Evolutionary conservation across 2,329 filamentous ascomycete species (phyloP), one percentile per base, ranked within the genome.

Genomic region (Didymella exigua): DNA sequence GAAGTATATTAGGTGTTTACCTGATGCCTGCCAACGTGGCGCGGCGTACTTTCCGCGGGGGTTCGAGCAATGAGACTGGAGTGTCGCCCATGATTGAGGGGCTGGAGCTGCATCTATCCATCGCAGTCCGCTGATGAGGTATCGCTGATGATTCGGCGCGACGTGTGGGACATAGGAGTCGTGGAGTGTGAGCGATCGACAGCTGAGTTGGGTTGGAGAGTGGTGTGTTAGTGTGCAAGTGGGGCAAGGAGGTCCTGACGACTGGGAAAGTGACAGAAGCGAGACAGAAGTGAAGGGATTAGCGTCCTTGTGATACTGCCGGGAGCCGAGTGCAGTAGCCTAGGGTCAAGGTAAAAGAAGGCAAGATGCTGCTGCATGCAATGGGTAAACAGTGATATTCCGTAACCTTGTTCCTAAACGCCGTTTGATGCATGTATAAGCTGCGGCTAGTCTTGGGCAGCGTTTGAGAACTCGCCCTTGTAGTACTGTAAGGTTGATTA

Each of bases 401-500:
- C 26, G 2, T 42, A 41, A 30, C 46, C 36, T 10, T 41, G 16
- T 36, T 36, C 49, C 38, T 58, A 31, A 55, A 64, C 59, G 59
- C 61, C 55, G 10, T 24, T 36, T 31, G 11, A 59, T 62, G 59
- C 59, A 58, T 30, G 30, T 13, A 23, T 23, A 11, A 16, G 6
- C 18, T n/a, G 16, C 24, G 10, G 27, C 59, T 54, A 68, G 31
- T 65, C 59, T 27, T 62, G 61, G 11, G 57, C 60, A 38, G 68
- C 61, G 27, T 55, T 67, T n/a, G 62, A 68, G 31, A 71, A 67
- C 47, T 68, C 66, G 23, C 36, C 51, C 48, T 70, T 50, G 33
- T 71, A 72, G 38, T 69, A 69, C 69, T 73, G 30, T 11, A 24
- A 8, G 7, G 13, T 11, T 8, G n/a, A 37, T 69, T 48, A 70